A percentile compares a stretch with the other conserved stretches of the same genome.
phyloP scores from a whole-genome alignment of 1,284 basidiomycete species.

The Ceratobasidium sp. region DNA sequence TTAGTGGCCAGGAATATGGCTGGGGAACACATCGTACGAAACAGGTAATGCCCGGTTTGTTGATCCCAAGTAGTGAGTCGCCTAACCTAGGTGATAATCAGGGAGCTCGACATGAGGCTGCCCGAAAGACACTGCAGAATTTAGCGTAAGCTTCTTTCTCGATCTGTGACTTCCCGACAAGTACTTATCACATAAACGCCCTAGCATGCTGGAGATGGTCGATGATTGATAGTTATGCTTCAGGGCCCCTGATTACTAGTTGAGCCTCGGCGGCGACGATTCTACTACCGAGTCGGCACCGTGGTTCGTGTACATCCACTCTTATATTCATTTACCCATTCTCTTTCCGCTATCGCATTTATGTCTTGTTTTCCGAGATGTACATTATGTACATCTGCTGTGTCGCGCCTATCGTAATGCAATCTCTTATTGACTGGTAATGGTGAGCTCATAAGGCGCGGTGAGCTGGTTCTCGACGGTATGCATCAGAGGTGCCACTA shows the following conservation, averaged over 20 bases:
- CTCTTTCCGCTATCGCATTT: neutral
- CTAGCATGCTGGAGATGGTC: slow-evolving; percentile 24
- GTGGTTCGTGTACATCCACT: slow-evolving; percentile 33
- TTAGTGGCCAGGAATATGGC: slow-evolving; percentile 33
- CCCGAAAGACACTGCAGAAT: slow-evolving; percentile 32
- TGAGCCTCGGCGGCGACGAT: slow-evolving; percentile 34
- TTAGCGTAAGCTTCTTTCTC: slow-evolving; percentile 12
- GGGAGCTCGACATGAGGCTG: slow-evolving; percentile 37
- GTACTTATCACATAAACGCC: slow-evolving; percentile 20
- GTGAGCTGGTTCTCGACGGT: too few species aligned
- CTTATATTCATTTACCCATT: slow-evolving; percentile 15
- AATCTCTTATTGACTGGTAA: neutral
- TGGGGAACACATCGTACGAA: slow-evolving; percentile 40
- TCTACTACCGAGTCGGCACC: slow-evolving; percentile 29
- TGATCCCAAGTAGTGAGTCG: neutral
- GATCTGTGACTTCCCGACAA: slow-evolving; percentile 7
- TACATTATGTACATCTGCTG: slow-evolving; percentile 12
- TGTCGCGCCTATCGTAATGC: slow-evolving; percentile 3
- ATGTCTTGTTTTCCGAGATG: slow-evolving; percentile 11
- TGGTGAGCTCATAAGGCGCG: too few species aligned
- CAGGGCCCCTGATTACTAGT: neutral
- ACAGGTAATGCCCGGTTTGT: slow-evolving; percentile 24
- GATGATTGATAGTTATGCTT: slow-evolving; percentile 16
- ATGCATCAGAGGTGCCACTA: too few species aligned
- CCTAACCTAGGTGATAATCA: slow-evolving; percentile 31